Base-by-base conservation (phyloP, 352 stramenopile genomes). In the Phytophthora colocasiae region DNA sequence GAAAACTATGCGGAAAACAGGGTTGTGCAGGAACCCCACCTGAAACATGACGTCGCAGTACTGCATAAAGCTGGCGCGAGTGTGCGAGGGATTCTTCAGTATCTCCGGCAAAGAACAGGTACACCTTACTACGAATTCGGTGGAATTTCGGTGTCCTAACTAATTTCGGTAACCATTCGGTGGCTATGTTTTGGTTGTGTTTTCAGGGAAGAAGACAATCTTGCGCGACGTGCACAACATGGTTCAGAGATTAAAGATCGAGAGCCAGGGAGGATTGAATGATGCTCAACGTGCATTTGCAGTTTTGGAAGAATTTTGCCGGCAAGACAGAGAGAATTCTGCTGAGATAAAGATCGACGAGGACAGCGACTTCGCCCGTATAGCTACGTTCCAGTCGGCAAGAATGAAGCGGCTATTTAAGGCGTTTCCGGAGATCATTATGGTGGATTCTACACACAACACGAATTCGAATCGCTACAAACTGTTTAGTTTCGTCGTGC, bases 391-490 rank as follows among this genome's bases (percentile, higher is more conserved):
- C 38, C 27, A 69, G 17, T 40, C 61, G 4, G 36, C 53, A 5
- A 22, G 32, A 8, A 69, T 64, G 52, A 52, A 54, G 4, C 27
- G 53, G 0, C 4, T 64, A 1, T 64, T 69, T 29, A 41, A 53
- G 3, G 53, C 38, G 0, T 64, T 64, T 29, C 41, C 44, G 1
- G 51, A 58, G 26, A 34, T 69, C 1, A n/a, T 63, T 4, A 9
- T 59, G 5, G 46, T 69, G 1, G 53, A 69, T 5, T 34, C 53
- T 8, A 63, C 62, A 2, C 54, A 69, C 38, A 22, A 54, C 36
- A 69, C 53, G n/a, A 63, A 63, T n/a, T 11, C 12, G 1, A 64
- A 69, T 10, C 43, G 52, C 7, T 69, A 58, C 39, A 69, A 69
- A 39, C 24, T 61, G 3, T 69, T 61, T 32, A 54, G 45, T 29